phyloP scores from a whole-genome alignment of 2,329 filamentous ascomycete genomes.

The Aspergillus uvarum region DNA sequence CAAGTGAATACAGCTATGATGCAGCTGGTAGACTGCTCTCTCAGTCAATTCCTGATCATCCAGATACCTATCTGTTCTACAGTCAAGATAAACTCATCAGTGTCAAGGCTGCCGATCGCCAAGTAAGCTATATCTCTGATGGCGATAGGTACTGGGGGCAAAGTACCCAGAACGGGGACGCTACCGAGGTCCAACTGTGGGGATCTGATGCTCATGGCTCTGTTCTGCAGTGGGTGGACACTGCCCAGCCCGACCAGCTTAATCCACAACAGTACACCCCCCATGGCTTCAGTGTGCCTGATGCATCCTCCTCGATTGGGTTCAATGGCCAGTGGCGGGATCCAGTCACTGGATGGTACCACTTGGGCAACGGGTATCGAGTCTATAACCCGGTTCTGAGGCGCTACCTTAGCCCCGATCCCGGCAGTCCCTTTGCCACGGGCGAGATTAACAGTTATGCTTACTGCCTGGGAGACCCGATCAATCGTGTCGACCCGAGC shows the following conservation, averaged over 20 bases:
- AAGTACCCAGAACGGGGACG: background rate
- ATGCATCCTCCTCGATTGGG: background rate
- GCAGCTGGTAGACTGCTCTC: slow-evolving; percentile 2
- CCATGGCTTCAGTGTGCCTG: slow-evolving; percentile 4
- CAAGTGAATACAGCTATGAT: slow-evolving; percentile 8
- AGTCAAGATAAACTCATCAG: slow-evolving; percentile 2
- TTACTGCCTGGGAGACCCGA: slow-evolving; percentile 19
- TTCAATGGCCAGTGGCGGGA: slow-evolving; percentile 17
- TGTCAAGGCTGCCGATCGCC: background rate
- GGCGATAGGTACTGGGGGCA: slow-evolving; percentile 8
- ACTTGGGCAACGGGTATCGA: slow-evolving; percentile 11
- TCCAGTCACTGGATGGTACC: slow-evolving; percentile 17
- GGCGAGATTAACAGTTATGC: slow-evolving; percentile 20
- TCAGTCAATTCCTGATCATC: slow-evolving; percentile 2
- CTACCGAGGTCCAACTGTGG: background rate
- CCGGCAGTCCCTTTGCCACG: slow-evolving; percentile 16
- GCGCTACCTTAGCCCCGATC: slow-evolving; percentile 13
- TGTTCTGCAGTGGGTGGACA: background rate
- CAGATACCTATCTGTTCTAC: slow-evolving; percentile 5
- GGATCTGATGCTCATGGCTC: background rate
- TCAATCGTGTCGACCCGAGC: slow-evolving; percentile 18
- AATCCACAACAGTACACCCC: slow-evolving; percentile 9
- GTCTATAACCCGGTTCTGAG: slow-evolving; percentile 18
- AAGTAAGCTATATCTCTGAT: slow-evolving; percentile 5
- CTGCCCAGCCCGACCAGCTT: background rate